Evolutionary conservation across 257 asterid genomes (phyloP).

Genomic region (Forsythia viridissima): DNA sequence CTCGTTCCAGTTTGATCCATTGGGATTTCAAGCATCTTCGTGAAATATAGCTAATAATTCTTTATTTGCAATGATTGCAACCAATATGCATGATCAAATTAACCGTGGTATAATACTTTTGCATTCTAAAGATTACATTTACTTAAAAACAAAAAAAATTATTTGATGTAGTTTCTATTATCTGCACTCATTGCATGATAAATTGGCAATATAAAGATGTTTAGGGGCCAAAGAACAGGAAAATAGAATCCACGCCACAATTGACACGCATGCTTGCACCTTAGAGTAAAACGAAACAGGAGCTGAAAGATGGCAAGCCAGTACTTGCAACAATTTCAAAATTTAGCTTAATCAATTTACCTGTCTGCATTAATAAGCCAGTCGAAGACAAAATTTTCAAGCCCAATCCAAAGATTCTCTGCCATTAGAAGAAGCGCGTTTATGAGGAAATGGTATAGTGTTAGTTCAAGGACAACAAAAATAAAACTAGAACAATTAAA

Average conservation of each 20-base stretch:
- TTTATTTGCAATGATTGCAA: slow-evolving; percentile 24
- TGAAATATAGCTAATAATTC: slow-evolving; percentile 10
- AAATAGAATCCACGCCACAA: background rate
- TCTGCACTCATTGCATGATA: background rate
- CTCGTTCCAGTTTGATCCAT: slow-evolving; percentile 10
- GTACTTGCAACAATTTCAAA: slow-evolving; percentile 19
- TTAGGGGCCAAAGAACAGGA: background rate
- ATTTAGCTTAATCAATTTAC: slow-evolving; percentile 40
- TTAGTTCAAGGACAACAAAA: slow-evolving; percentile 1
- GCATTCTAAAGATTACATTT: background rate
- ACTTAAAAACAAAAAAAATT: background rate
- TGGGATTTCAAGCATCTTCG: slow-evolving; percentile 2
- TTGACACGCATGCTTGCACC: slow-evolving; percentile 19
- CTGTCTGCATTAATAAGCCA: slow-evolving; percentile 99
- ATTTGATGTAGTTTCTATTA: slow-evolving; percentile 5
- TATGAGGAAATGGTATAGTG: slow-evolving; percentile 6
- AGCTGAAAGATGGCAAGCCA: slow-evolving; percentile 18
- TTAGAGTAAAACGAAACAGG: slow-evolving; percentile 16
- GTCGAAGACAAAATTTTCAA: slow-evolving; percentile 95
- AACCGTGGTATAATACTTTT: slow-evolving; percentile 11
- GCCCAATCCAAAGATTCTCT: slow-evolving; percentile 98
- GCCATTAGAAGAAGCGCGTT: slow-evolving; percentile 38
- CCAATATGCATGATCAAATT: slow-evolving; percentile 16
- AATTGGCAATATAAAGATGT: background rate
- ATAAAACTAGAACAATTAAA: slow-evolving; percentile 9